A percentile compares a stretch with the other conserved stretches of the same genome.
Evolutionary conservation across 2,329 filamentous ascomycete genomes (phyloP).

Genomic region (Fusarium sp.): DNA sequence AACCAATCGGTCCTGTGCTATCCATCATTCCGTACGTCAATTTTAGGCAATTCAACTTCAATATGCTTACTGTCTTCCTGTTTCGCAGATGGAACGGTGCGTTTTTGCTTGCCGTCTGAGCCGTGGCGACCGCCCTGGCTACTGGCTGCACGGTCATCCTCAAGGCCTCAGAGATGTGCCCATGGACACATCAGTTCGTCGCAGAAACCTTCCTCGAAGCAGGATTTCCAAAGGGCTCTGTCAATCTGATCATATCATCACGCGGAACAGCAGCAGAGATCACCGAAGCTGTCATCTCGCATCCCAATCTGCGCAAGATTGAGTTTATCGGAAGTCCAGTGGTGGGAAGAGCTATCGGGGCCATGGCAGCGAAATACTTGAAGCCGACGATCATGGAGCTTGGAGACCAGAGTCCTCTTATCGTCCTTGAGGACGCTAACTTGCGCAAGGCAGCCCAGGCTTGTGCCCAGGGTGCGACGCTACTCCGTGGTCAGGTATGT

Average conservation of each 20-base stretch:
- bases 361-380: not conserved
- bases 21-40: not conserved
- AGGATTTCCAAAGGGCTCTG: not conserved
- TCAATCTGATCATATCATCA: not conserved
- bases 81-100: not conserved
- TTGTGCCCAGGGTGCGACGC: not conserved
- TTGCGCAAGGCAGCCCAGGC: not conserved
- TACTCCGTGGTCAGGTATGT: not conserved
- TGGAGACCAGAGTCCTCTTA: not conserved
- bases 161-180: not conserved
- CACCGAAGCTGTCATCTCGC: not conserved
- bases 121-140: not conserved
- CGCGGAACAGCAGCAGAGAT: not conserved
- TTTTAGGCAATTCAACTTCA: accelerated
- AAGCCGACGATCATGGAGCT: not conserved
- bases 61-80: not conserved
- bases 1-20: not conserved
- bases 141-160: not conserved
- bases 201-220: not conserved
- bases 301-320: not conserved
- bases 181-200: not conserved
- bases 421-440: not conserved
- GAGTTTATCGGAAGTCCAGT: not conserved
- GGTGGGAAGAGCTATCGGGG: not conserved
- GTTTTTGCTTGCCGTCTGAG: not conserved